phyloP scores from a whole-genome alignment of 257 asterid genomes.

The Ajuga chamaepitys region DNA sequence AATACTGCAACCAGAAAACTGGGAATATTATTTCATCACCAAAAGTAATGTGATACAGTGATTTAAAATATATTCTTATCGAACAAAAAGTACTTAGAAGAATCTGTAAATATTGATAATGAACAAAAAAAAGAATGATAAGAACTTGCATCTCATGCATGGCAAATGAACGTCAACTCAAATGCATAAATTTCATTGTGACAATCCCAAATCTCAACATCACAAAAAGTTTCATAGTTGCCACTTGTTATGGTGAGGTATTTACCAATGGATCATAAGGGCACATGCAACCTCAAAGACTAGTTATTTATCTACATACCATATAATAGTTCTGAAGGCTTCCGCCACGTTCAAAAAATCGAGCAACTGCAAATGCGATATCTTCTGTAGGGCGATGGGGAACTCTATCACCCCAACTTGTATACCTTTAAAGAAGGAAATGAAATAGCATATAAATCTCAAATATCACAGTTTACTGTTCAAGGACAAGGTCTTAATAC shows the following conservation, averaged over 20 bases:
- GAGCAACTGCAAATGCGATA: slow-evolving; percentile 95
- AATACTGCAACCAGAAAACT: slow-evolving; percentile 56
- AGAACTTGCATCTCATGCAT: background rate
- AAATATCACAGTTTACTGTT: background rate
- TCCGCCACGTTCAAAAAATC: slow-evolving; percentile 95
- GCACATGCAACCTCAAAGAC: slow-evolving; percentile 11
- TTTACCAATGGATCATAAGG: background rate
- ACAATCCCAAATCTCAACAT: slow-evolving; percentile 1
- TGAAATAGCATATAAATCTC: slow-evolving; percentile 7
- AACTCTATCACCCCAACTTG: slow-evolving; percentile 81
- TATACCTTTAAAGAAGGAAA: slow-evolving; percentile 48
- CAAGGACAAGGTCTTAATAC: background rate
- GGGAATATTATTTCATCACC: slow-evolving; percentile 12
- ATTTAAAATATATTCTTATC: background rate
- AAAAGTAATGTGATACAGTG: slow-evolving; percentile 3
- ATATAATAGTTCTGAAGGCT: slow-evolving; percentile 90
- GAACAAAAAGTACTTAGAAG: background rate
- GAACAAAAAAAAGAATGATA: background rate
- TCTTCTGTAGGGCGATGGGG: slow-evolving; percentile 89
- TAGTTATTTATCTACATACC: slow-evolving; percentile 36
- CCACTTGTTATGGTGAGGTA: background rate
- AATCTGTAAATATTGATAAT: background rate
- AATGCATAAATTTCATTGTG: background rate
- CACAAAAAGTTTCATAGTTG: background rate
- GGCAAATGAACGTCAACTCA: background rate